Evolutionary conservation across 495 filamentous ascomycete genomes (phyloP), one percentile per base, ranked within the genome.

Genomic region (Aspergillus coremiiformis): DNA sequence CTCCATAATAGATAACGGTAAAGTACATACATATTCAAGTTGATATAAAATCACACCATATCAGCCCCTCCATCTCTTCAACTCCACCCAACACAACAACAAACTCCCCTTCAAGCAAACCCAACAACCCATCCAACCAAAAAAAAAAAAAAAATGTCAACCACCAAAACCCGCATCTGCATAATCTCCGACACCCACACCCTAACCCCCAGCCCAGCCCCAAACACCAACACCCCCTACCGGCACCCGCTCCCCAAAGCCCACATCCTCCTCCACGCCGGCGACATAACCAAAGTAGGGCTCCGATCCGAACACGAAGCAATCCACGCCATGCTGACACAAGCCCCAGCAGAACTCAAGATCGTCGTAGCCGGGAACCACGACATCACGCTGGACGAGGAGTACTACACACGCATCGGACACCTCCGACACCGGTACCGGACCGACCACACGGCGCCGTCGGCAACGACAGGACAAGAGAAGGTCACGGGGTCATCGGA

Each of bases 281-380:
- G 87, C 37, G 86, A 91, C 64, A 62, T 91, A 20, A 91, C 86
- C 8, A 76, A 78, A 49, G 64, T 78, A 46, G 86, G 85, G 1
- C 74, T 75, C 12, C 42, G 77, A 2, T 44, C 61, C 35, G 79
- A 89, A 56, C 83, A 83, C 58, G 62, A 70, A 12, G 50, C 57
- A 6, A 68, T 74, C 8, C 57, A 90, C 19, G 47, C 68, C 2
- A 75, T 86, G 60, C 69, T 93, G 12, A 60, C 62, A 14, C 56
- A 47, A 0, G 77, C 83, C 47, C 58, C 79, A 5, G 86, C 88
- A 0, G 78, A 83, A 17, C 66, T 90, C 5, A 94, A 91, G 53
- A 67, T 94, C 30, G 80, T 91, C 29, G 89, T 94, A 46, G 81
- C 88, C 1, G 88, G 88, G 0, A 91, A 92, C 63, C 88, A 91